Evolutionary conservation across 108 stramenopile genomes (phyloP).

Genomic region (Skeletonema potamos): DNA sequence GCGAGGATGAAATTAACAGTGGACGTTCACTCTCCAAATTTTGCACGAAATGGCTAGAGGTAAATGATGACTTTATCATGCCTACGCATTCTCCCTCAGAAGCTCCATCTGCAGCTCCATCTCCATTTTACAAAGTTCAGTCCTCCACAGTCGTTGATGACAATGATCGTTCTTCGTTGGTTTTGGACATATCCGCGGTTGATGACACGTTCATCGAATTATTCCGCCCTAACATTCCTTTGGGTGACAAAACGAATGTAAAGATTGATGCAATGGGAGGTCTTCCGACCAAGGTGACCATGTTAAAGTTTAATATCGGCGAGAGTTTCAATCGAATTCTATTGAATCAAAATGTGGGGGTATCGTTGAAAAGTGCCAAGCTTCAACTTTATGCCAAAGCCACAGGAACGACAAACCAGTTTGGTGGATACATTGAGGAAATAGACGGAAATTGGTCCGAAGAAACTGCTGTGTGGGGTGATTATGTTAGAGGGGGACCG

Average conservation of each 20-base stretch:
- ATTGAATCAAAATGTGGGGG: neutral
- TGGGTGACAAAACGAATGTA: neutral
- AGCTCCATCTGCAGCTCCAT: neutral
- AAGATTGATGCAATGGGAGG: neutral
- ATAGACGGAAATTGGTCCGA: neutral
- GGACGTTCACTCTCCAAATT: neutral
- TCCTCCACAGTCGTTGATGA: neutral
- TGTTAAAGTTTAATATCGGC: neutral
- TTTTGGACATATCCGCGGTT: neutral
- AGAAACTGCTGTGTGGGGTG: neutral
- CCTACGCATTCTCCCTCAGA: neutral
- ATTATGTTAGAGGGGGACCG: neutral
- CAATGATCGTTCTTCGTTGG: neutral
- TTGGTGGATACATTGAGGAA: constrained; percentile 3
- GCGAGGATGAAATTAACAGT: neutral
- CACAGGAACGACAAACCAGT: neutral
- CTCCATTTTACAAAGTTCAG: neutral
- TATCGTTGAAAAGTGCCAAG: neutral
- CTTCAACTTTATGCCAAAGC: neutral
- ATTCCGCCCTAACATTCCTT: neutral
- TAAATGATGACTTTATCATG: neutral
- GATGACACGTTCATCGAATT: neutral
- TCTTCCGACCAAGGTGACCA: constrained; percentile 1
- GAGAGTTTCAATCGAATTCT: neutral
- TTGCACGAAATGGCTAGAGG: neutral